Evolutionary conservation across 371 early-diverging fungal genomes (phyloP).

Genomic region (Saksenaea oblongispora): DNA sequence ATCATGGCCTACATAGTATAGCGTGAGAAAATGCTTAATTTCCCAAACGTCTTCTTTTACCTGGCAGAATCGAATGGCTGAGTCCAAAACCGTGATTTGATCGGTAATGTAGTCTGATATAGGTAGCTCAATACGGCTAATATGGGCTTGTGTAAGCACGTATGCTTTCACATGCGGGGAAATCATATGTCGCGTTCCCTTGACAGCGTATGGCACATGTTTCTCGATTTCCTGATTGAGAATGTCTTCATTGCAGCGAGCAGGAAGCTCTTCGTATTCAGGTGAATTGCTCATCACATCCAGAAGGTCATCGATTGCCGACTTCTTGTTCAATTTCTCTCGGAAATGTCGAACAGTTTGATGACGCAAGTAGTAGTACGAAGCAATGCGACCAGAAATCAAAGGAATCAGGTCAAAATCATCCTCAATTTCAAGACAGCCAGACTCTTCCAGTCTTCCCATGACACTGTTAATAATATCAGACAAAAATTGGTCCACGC

Average conservation of each 20-base stretch:
- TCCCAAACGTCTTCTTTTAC: conserved; percentile 13
- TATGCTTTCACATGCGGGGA: conserved; percentile 90
- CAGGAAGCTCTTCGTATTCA: conserved; percentile 90
- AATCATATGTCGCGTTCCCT: conserved; percentile 58
- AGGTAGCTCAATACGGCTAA: conserved; percentile 69
- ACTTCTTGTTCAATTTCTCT: conserved; percentile 45
- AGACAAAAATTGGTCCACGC: conserved; percentile 76
- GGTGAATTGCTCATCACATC: conserved; percentile 75
- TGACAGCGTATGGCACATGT: conserved; percentile 56
- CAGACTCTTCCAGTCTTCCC: conserved; percentile 62
- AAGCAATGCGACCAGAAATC: conserved; percentile 79
- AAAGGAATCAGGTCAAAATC: conserved; percentile 69
- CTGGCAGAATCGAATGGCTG: conserved; percentile 85
- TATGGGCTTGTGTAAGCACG: conserved; percentile 86
- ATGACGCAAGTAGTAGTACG: conserved; percentile 88
- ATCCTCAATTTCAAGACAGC: conserved; percentile 71
- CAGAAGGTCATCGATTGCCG: conserved; percentile 63
- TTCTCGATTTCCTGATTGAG: conserved; percentile 77
- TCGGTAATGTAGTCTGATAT: conserved; percentile 93
- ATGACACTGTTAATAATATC: conserved; percentile 73
- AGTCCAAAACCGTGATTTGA: conserved; percentile 89
- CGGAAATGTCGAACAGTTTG: conserved; percentile 74
- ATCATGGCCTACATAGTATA: conserved; percentile 80
- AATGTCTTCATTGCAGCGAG: conserved; percentile 91
- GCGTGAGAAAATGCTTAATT: background rate